Base-by-base conservation (phyloP, 768 basidiomycete genomes). In the Rhodosporidiobolus sp. region DNA sequence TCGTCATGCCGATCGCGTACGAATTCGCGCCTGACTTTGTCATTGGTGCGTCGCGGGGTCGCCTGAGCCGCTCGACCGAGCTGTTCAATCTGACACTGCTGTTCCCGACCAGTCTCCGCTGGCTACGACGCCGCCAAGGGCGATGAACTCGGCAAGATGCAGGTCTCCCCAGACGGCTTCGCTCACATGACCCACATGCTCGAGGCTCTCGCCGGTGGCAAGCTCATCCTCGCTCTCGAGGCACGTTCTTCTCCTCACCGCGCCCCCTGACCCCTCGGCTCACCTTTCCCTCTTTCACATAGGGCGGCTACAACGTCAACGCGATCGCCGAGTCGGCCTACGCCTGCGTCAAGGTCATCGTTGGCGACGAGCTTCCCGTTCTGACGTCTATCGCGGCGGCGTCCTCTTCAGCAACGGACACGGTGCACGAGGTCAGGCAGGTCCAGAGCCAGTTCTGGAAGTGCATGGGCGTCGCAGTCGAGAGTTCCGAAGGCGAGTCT, bases 161-260 rank as follows among this genome's bases (percentile, higher is more conserved):
- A 88, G 75, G 94, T 99, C 70, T 86, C 91, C 9, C 96, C 96
- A 1, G 86, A 88, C 26, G 96, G 94, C 9, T 99, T 93, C 80
- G 93, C 93, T 0, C 96, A 98, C 77, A 98, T 99, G 94, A 96
- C 96, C 11, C 91, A 97, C 79, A 95, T 99, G 92, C 85, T 99
- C 16, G 86, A 88, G 52, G 87, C 89, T 30, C 84, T 99, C 26
- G 95, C 95, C 32, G 86, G 87, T 14, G 96, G 96, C 5, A 90
- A 88, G 77, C 77, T 99, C 24, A 91, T 95, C 19, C 92, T 95
- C 43, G 94, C 93, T 3, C 86, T 99, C 53, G 96, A 99, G 86
- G 95, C 95, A 67, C 59, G 12, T 32, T 22, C 17, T 11, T 17
- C 22, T 22, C 43, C 49, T 22, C 46, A 16, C 43, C 6, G 55